These are phyloP conservation scores for Penicillium sp. DNA, from an alignment of 2,329 filamentous ascomycete genomes.

Conservation along the genomic window DNA sequence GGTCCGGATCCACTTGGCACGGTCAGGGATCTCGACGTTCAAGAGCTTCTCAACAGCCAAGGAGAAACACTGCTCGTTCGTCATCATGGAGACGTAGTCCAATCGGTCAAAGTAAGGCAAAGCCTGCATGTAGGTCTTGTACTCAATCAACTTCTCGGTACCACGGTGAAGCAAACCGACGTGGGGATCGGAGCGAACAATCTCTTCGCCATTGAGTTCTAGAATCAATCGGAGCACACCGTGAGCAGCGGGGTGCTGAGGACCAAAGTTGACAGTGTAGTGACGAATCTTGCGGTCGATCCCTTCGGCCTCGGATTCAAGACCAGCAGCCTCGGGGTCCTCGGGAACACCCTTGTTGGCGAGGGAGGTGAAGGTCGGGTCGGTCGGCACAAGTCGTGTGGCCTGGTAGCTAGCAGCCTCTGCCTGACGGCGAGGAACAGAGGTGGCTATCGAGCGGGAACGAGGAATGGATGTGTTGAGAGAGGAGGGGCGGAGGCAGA, in stretches of 20 bases:
- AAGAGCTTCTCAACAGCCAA: constrained; percentile 96
- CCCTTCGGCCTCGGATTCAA: constrained; percentile 44
- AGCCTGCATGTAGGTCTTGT: constrained; percentile 98
- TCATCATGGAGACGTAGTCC: constrained; percentile 99
- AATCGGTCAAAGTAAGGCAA: constrained; percentile 98
- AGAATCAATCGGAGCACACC: constrained; percentile 96
- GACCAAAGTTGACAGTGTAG: constrained; percentile 99
- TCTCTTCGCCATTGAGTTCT: constrained; percentile 96
- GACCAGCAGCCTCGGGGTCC: constrained; percentile 39
- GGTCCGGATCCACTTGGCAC: constrained; percentile 96
- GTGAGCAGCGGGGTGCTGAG: constrained; percentile 97
- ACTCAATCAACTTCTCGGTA: constrained; percentile 99
- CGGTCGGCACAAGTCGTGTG: constrained; percentile 57
- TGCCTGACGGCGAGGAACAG: constrained; percentile 53
- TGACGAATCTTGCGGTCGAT: constrained; percentile 83
- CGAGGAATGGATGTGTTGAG: constrained; percentile 41
- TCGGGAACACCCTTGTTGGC: constrained; percentile 42
- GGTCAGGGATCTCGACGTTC: constrained; percentile 91
- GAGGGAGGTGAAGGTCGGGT: constrained; percentile 52
- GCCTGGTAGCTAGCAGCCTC: constrained; percentile 47
- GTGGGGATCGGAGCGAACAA: constrained; percentile 92
- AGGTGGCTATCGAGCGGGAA: constrained; percentile 56
- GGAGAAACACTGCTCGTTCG: constrained; percentile 96
- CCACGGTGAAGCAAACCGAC: constrained; percentile 94
- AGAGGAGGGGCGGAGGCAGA: constrained; percentile 54